Evolutionary conservation across 1,139 yeast genomes (phyloP).

Genomic region (Hemisphaericaspora lyxosophila): DNA sequence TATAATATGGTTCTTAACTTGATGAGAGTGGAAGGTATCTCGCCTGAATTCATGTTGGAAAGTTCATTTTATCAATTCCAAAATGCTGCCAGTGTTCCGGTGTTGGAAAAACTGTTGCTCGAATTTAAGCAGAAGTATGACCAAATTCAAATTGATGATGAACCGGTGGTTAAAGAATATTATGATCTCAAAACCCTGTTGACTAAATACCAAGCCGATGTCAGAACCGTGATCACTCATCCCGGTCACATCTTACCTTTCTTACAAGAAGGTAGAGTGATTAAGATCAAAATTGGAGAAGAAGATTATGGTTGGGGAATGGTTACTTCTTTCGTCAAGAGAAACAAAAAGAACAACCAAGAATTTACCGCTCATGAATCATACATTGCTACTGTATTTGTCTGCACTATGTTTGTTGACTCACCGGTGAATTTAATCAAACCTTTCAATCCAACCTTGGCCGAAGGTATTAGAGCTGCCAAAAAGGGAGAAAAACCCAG

Average conservation of each 20-base stretch:
- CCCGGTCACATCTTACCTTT: conserved; percentile 85
- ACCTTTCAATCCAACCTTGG: conserved; percentile 70
- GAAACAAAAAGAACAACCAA: conserved; percentile 59
- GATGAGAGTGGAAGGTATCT: conserved; percentile 95
- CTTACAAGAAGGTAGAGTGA: conserved; percentile 84
- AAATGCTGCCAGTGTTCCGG: conserved; percentile 86
- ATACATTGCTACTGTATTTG: conserved; percentile 81
- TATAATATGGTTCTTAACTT: conserved; percentile 95
- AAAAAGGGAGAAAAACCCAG: conserved; percentile 66
- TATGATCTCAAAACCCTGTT: conserved; percentile 78
- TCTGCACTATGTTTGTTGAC: conserved; percentile 74
- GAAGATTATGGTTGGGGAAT: conserved; percentile 94
- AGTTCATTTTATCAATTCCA: conserved; percentile 94
- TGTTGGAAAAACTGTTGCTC: conserved; percentile 63
- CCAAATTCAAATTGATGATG: conserved; percentile 65
- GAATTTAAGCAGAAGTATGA: conserved; percentile 52
- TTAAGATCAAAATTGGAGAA: conserved; percentile 60
- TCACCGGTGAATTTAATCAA: conserved; percentile 72
- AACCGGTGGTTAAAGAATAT: conserved; percentile 71
- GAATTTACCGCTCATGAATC: conserved; percentile 78
- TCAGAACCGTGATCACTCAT: conserved; percentile 82
- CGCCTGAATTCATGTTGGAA: conserved; percentile 96
- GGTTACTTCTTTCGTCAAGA: conserved; percentile 72
- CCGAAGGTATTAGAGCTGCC: conserved; percentile 89
- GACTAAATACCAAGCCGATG: conserved; percentile 69